phyloP scores from a whole-genome alignment of 257 asterid genomes.

The Coffea eugenioides region DNA sequence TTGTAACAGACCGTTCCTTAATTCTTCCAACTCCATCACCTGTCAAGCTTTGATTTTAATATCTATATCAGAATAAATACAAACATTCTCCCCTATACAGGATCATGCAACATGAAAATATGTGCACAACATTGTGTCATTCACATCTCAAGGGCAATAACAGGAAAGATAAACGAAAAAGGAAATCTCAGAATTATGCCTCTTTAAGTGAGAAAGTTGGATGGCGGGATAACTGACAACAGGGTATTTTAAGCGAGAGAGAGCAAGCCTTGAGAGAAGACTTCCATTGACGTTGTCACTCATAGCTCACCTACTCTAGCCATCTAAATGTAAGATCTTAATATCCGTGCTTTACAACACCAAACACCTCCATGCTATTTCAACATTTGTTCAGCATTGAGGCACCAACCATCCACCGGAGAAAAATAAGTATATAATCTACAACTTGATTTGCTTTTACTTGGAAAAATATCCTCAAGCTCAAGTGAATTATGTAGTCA shows the following conservation, averaged over 20 bases:
- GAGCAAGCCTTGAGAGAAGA: too few relatives aligned
- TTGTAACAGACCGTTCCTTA: conserved; percentile 44
- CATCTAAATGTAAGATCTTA: too few relatives aligned
- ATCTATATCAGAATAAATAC: conserved; percentile 44
- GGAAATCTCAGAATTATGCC: neutral
- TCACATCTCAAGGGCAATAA: neutral
- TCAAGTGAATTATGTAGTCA: neutral
- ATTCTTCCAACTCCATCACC: conserved; percentile 69
- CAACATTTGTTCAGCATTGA: neutral
- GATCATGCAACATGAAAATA: neutral
- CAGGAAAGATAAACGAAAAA: neutral
- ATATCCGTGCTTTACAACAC: too few relatives aligned
- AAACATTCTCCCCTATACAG: conserved; percentile 6
- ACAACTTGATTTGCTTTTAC: neutral
- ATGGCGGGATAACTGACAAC: neutral
- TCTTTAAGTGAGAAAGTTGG: neutral
- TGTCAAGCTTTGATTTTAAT: conserved; percentile 58
- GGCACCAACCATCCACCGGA: neutral
- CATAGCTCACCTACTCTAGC: too few relatives aligned
- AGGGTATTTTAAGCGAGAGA: too few relatives aligned
- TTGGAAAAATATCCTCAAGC: neutral
- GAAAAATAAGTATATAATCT: neutral
- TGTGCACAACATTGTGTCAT: neutral
- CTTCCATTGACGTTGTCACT: too few relatives aligned
- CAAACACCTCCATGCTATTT: neutral